These are phyloP conservation scores for Tubosaeta brunneosetosa DNA, from an alignment of 768 basidiomycete genomes.

Conservation along the genomic window DNA sequence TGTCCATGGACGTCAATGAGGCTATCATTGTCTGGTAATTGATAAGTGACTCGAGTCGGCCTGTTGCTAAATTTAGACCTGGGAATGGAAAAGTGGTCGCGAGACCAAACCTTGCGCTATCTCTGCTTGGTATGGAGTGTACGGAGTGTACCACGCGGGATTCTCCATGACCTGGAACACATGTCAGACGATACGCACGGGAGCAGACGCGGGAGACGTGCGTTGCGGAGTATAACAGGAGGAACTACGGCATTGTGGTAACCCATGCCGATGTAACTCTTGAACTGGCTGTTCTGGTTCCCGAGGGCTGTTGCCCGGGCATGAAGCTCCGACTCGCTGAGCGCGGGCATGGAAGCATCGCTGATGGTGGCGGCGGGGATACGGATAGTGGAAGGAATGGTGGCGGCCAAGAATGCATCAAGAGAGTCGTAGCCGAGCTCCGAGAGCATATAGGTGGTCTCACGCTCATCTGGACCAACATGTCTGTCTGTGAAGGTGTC, in stretches of 20 bases:
- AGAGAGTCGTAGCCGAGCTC: slow-evolving; percentile 81
- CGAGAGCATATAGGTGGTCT: slow-evolving; percentile 77
- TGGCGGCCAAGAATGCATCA: slow-evolving; percentile 80
- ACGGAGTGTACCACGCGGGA: slow-evolving; percentile 96
- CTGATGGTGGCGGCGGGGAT: slow-evolving; percentile 57
- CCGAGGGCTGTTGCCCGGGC: slow-evolving; percentile 72
- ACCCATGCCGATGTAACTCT: slow-evolving; percentile 98
- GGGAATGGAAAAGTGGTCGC: slow-evolving; percentile 1
- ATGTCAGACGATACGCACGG: slow-evolving; percentile 3
- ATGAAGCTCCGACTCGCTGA: slow-evolving; percentile 85
- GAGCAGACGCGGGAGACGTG: slow-evolving; percentile 32
- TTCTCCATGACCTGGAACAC: slow-evolving; percentile 75
- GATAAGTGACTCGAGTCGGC: slow-evolving; percentile 92
- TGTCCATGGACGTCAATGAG: slow-evolving; percentile 91
- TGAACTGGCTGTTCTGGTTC: slow-evolving; percentile 73
- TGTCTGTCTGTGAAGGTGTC: slow-evolving; percentile 91
- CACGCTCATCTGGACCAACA: slow-evolving; percentile 84
- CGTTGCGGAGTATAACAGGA: slow-evolving; percentile 92
- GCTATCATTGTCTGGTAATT: slow-evolving; percentile 97
- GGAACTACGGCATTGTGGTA: slow-evolving; percentile 94
- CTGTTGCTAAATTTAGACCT: slow-evolving; percentile 36
- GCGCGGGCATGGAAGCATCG: slow-evolving; percentile 62
- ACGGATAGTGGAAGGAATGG: slow-evolving; percentile 79
- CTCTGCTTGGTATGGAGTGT: slow-evolving; percentile 96
- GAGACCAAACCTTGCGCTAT: slow-evolving; percentile 81